Conservation (phyloP, 352 stramenopile genomes). For the Phytopythium aichiense region DNA sequence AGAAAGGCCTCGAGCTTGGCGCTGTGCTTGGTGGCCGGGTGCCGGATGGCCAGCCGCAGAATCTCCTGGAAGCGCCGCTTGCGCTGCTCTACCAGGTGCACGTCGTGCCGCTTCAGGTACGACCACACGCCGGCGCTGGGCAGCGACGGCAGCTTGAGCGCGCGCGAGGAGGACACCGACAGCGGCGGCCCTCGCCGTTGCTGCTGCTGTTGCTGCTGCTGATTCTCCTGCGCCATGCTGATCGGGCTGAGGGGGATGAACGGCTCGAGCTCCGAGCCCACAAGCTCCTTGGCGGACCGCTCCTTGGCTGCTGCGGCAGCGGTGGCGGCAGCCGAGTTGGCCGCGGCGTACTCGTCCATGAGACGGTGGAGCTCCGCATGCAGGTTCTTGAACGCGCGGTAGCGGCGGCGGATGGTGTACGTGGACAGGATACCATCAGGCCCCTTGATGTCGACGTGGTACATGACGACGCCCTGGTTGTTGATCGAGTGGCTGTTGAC, state of each 20-base stretch:
- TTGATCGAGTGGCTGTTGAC: constrained; percentile 73
- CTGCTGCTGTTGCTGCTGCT: not conserved
- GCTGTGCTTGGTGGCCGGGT: constrained; percentile 65
- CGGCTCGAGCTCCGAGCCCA: constrained; percentile 14
- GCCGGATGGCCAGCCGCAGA: constrained; percentile 65
- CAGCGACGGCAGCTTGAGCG: constrained; percentile 52
- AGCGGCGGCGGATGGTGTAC: constrained; percentile 83
- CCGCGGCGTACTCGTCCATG: constrained; percentile 46
- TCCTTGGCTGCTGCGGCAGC: constrained; percentile 6
- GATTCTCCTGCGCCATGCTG: constrained; percentile 24
- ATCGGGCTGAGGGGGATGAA: constrained; percentile 45
- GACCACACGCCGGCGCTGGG: constrained; percentile 77
- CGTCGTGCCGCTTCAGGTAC: constrained; percentile 79
- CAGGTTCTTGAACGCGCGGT: constrained; percentile 76
- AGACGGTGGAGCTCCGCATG: constrained; percentile 61
- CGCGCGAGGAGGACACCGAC: constrained; percentile 40
- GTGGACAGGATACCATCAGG: constrained; percentile 70
- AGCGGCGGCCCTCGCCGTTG: constrained; percentile 18
- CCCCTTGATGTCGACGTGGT: constrained; percentile 85
- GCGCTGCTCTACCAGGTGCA: constrained; percentile 72
- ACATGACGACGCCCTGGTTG: constrained; percentile 82
- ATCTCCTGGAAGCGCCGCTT: constrained; percentile 84
- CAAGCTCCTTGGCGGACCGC: constrained; percentile 10
- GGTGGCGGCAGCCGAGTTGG: constrained; percentile 16
- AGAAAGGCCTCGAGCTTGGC: constrained; percentile 67